Evolutionary conservation across 2,329 filamentous ascomycete species (phyloP), one percentile per base, ranked within the genome.

Genomic region (Polychaeton citri): DNA sequence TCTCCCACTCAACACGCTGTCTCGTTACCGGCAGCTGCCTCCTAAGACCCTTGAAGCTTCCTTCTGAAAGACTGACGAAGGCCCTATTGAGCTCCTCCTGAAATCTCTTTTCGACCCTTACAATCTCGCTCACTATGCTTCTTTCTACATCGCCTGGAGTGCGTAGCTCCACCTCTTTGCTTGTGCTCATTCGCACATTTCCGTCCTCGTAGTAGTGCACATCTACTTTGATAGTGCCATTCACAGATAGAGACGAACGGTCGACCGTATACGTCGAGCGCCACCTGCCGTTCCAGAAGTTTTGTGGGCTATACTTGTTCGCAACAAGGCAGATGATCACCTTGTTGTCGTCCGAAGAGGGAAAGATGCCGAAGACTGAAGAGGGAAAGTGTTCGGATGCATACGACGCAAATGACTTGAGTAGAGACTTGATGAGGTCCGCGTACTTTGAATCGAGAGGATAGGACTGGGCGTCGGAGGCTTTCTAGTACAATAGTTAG

Each of bases 181-280:
- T 79, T n/a, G 90, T 95, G 44, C 88, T 71, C 40, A 98, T 72
- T 2, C 90, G 81, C 39, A 98, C 90, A 56, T 98, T 98, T 43
- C 90, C 90, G 57, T 98, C 92, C 64, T 98, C 90, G 66, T 98
- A 98, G 71, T 98, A 98, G 69, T 98, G 90, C 35, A 98, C 88
- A 49, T 96, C 87, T 36, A 95, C 83, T 59, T 88, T 85, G 61
- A 96, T 78, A 40, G 71, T 76, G 50, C 90, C 90, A 24, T 78
- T 76, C 30, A 96, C 65, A 33, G 68, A 68, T 44, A 69, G 69
- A 2, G 73, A 72, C n/a, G 76, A 65, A 1, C 86, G 77, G 43
- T 79, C 71, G 60, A 81, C 81, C 50, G 81, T 72, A 66, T 96
- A 96, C 36, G 81, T 71, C 33, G 84, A 87, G 52, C 90, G 82